Base-by-base conservation (phyloP, 495 filamentous ascomycete genomes). In the Eremomyces bilateralis region DNA sequence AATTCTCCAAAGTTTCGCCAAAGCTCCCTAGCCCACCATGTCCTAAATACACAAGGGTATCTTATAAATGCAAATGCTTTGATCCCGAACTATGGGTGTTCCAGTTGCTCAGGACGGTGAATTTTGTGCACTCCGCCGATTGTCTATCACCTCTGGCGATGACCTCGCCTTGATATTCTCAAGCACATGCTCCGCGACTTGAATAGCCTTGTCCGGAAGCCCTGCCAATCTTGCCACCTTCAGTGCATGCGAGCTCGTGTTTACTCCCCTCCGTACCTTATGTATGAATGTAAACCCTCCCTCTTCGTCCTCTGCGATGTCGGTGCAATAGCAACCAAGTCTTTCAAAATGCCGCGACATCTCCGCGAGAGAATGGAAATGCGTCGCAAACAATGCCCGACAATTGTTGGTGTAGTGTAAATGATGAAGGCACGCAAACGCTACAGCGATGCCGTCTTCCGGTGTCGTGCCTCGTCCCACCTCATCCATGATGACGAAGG, bases 401-500 rank as follows among this genome's bases (percentile, higher is more conserved):
- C 74, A 80, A 44, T 61, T 60, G 49, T 85, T 92, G 2, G 69
- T 61, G 35, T 69, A 58, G 38, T 80, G 69, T 21, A 97, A 56
- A 52, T 92, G 80, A 43, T 85, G 65, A 22, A 97, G 58, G 46
- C 71, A 77, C 1, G 88, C 88, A 49, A 80, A 94, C 4, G 80
- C 82, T 8, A 97, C 71, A 1, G 88, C 90, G 6, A 73, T 63
- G 2, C 88, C 90, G 47, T 94, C 90, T 40, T 79, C 71, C 1
- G 88, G 82, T 2, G 84, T 90, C 5, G 90, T 97, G 1, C 88
- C 88, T 15, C 88, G 67, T 0, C 88, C 88, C 15, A 97, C 73
- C 58, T 97, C 88, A 49, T 97, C 88, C 85, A 97, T 95, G 48
- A 97, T 81, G n/a, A 95, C 88, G 42, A 97, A 84, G 0, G 72